Evolutionary conservation across 2,329 filamentous ascomycete genomes (phyloP), one percentile per base, ranked within the genome.

Genomic region (Alternaria gaisen): DNA sequence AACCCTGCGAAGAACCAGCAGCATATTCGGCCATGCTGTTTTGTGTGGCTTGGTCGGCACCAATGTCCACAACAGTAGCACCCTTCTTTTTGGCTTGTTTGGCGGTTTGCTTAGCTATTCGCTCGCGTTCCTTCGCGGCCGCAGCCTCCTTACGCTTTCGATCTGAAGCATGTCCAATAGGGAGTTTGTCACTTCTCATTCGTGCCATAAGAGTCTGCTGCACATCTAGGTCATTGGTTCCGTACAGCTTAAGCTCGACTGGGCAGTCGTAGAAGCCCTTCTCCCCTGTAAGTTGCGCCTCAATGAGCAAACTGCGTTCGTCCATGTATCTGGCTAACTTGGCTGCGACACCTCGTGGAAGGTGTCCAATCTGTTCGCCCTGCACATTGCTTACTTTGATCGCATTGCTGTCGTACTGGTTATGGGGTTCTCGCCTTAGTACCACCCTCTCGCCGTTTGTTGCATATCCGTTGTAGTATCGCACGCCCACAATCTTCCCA

Each of bases 311-410:
- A 84, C 84, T 53, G 24, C 71, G 65, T 36, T 71, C 68, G 53
- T 79, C 77, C 73, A 96, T 83, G 72, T 92, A 93, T 2, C 85
- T 86, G 0, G 91, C 88, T 54, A 97, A 80, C 76, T 91, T 94
- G n/a, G 83, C 80, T 1, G 89, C 92, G 22, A 92, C 72, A 1
- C 79, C 82, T 12, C 87, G 83, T 7, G 91, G 90, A 41, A 97
- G 82, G 77, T 97, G 92, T 1, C 93, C 93, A 68, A 97, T 91
- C 71, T 96, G 92, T 8, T 78, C 76, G 16, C 87, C 86, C 72
- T 91, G 85, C 14, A 94, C 91, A 75, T 95, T 96, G 69, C 91
- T 85, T 1, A 96, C 87, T 5, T 88, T 86, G 58, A 96, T 92
- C 0, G 92, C 92, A 78, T 95, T 95, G 4, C 68, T 28, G 50